A percentile compares a stretch with the other conserved stretches of the same genome.
These are phyloP conservation scores for Nicotiana otophora DNA, from an alignment of 257 asterid genomes.

Conservation along the genomic window DNA sequence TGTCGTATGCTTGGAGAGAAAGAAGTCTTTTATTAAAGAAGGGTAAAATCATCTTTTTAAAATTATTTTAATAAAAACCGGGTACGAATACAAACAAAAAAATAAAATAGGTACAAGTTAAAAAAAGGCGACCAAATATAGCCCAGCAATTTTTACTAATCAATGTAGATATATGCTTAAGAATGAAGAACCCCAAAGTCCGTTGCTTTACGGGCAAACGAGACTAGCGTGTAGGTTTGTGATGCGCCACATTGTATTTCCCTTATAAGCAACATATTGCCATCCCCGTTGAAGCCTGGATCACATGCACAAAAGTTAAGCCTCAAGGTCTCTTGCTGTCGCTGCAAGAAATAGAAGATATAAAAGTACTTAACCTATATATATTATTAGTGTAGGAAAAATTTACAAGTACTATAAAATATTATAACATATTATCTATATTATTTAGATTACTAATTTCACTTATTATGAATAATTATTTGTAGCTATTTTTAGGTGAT, in stretches of 20 bases:
- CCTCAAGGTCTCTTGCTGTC: neutral
- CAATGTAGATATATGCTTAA: neutral
- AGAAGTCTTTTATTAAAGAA: too few relatives aligned
- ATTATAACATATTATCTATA: too few relatives aligned
- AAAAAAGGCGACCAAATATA: neutral
- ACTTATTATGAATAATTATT: too few relatives aligned
- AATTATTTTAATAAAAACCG: too few relatives aligned
- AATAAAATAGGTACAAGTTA: accelerated
- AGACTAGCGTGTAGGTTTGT: neutral
- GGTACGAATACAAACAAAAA: too few relatives aligned
- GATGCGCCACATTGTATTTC: neutral
- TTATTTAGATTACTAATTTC: too few relatives aligned
- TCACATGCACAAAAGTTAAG: neutral
- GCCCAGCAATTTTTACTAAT: neutral
- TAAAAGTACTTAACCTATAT: neutral
- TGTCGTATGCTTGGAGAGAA: too few relatives aligned
- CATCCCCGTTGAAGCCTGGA: too few relatives aligned
- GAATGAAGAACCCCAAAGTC: neutral
- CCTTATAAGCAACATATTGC: neutral
- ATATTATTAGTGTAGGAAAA: neutral
- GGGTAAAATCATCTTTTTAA: too few relatives aligned
- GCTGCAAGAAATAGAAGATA: neutral
- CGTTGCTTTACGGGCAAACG: neutral
- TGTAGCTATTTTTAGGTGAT: too few relatives aligned
- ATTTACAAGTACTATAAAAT: too few relatives aligned